Conservation (phyloP, 176 grass and related monocot species). For the Thinopyrum elongatum region DNA sequence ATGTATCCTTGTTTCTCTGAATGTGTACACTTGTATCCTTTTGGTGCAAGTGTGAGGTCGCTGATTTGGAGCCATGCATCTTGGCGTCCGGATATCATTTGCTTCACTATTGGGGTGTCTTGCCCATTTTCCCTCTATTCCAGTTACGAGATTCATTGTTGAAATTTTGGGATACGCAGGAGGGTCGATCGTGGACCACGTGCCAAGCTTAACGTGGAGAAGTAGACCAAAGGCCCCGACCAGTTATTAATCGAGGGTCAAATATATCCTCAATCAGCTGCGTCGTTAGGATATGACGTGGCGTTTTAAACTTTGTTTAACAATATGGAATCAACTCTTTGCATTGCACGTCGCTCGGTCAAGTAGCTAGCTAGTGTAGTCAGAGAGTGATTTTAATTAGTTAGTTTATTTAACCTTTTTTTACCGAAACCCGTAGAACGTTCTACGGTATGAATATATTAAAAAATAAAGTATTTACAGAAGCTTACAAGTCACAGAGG, state of each 20-base stretch:
- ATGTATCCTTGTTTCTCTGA: neutral
- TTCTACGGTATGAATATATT: too few relatives aligned
- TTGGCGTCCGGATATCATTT: neutral
- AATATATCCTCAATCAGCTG: neutral
- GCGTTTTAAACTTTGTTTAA: neutral
- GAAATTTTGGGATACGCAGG: neutral
- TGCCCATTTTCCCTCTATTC: neutral
- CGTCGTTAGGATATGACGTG: conserved; percentile 2
- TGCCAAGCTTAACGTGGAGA: neutral
- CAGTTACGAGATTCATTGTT: neutral
- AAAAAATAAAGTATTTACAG: too few relatives aligned
- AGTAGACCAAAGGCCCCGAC: neutral
- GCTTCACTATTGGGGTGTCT: neutral
- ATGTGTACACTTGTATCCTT: neutral
- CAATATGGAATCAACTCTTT: neutral
- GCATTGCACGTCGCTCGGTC: neutral
- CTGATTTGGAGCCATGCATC: neutral
- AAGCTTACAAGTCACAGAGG: too few relatives aligned
- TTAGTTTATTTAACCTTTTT: neutral
- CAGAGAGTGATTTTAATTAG: neutral
- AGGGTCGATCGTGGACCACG: neutral
- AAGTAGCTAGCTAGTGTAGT: neutral
- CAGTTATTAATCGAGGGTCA: neutral
- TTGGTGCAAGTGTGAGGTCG: neutral
- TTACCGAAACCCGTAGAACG: too few relatives aligned